These are phyloP conservation scores for Myotisia sp. DNA, from an alignment of 2,329 filamentous ascomycete genomes.

Conservation along the genomic window DNA sequence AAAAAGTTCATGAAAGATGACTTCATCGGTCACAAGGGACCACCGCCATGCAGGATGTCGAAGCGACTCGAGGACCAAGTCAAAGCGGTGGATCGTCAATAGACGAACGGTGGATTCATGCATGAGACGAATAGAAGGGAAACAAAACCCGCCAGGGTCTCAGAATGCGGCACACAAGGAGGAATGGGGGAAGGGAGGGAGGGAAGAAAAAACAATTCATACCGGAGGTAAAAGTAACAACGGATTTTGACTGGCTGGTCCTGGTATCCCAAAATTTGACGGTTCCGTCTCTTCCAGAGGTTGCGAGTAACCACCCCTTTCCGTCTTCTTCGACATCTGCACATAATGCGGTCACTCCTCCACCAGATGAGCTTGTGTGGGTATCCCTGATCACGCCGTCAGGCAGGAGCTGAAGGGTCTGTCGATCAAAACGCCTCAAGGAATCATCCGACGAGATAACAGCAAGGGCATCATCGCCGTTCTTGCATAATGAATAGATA, in stretches of 20 bases:
- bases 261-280: constrained; percentile 31
- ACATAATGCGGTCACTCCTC: constrained; percentile 27
- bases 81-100: too few relatives aligned
- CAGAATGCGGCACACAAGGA: too few relatives aligned
- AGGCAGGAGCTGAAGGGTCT: constrained; percentile 19
- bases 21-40: too few relatives aligned
- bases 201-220: too few relatives aligned
- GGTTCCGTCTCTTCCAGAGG: constrained; percentile 25
- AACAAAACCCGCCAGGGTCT: too few relatives aligned
- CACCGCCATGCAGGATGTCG: too few relatives aligned
- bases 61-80: too few relatives aligned
- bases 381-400: constrained; percentile 9
- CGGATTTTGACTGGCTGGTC: constrained; percentile 17
- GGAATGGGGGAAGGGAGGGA: too few relatives aligned
- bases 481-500: constrained; percentile 28
- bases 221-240: constrained; percentile 25
- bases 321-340: constrained; percentile 4
- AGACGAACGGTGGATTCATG: too few relatives aligned
- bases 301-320: constrained; percentile 13
- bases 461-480: constrained; percentile 21
- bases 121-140: too few relatives aligned
- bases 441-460: constrained; percentile 35
- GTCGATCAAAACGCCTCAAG: constrained; percentile 27
- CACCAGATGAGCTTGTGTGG: constrained; percentile 19
- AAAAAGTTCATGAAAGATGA: too few relatives aligned